Conservation (phyloP, 176 grass and related monocot genomes). For the Alloteropsis semialata region DNA sequence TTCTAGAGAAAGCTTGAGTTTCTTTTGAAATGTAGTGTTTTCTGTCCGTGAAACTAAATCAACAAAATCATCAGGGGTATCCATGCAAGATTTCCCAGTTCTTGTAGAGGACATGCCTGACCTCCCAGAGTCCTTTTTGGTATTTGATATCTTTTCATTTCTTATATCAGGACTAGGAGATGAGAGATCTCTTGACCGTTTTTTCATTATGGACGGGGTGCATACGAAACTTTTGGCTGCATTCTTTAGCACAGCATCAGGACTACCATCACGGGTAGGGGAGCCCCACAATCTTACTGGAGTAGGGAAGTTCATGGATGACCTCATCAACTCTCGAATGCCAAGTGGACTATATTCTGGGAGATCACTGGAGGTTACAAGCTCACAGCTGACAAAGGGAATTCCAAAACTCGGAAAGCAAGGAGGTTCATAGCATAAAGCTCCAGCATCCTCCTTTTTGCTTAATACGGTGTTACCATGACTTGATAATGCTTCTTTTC, state of each 20-base stretch:
- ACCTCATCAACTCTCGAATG: slow-evolving; percentile 76
- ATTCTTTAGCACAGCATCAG: slow-evolving; percentile 65
- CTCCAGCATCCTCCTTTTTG: slow-evolving; percentile 26
- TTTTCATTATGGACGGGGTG: slow-evolving; percentile 86
- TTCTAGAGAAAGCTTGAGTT: slow-evolving; percentile 27
- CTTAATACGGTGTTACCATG: slow-evolving; percentile 15
- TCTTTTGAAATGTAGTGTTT: slow-evolving; percentile 8
- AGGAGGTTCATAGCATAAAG: slow-evolving; percentile 84
- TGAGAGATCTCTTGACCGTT: slow-evolving; percentile 50
- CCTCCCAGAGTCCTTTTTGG: slow-evolving; percentile 20
- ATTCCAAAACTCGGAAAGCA: slow-evolving; percentile 67
- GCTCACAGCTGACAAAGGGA: slow-evolving; percentile 88
- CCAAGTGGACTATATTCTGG: slow-evolving; percentile 90
- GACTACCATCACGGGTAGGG: slow-evolving; percentile 48
- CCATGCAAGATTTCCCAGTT: slow-evolving; percentile 32
- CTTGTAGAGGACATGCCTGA: slow-evolving; percentile 18
- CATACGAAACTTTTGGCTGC: slow-evolving; percentile 66
- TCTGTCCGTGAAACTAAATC: slow-evolving; percentile 16
- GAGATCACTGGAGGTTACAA: slow-evolving; percentile 62
- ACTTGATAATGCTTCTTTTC: slow-evolving; percentile 20
- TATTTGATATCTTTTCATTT: slow-evolving; percentile 37
- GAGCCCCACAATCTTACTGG: slow-evolving; percentile 62
- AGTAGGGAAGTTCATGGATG: slow-evolving; percentile 61
- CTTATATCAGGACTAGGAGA: slow-evolving; percentile 58
- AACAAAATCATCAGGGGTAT: slow-evolving; percentile 23